Percentiles rank a stretch among this genome's conserved stretches.
These are phyloP conservation scores for Aspergillus pseudoglaucus DNA, from an alignment of 2,329 filamentous ascomycete genomes.

Conservation along the genomic window DNA sequence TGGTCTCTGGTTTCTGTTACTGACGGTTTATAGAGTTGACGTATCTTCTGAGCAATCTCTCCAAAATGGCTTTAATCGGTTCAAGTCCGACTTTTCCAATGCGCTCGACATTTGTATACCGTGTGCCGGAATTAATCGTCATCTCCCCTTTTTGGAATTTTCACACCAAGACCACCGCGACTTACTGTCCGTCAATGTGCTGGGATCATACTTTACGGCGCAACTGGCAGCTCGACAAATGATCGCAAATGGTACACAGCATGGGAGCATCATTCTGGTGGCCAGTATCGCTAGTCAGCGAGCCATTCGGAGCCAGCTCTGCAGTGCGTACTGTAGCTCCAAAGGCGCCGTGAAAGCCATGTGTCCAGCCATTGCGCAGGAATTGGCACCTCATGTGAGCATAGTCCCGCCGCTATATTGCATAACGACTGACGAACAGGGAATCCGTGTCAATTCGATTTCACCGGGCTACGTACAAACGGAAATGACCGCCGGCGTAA, in stretches of 20 bases:
- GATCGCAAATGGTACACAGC: slow-evolving; percentile 45
- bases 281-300: slow-evolving; percentile 50
- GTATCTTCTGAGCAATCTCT: slow-evolving; percentile 31
- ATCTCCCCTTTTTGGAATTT: slow-evolving; percentile 41
- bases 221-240: slow-evolving; percentile 47
- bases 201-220: slow-evolving; percentile 42
- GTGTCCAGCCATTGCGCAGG: slow-evolving; percentile 43
- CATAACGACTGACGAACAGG: slow-evolving; percentile 14
- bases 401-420: neutral
- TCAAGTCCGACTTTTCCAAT: slow-evolving; percentile 30
- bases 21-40: slow-evolving; percentile 27
- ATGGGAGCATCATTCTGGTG: slow-evolving; percentile 49
- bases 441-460: slow-evolving; percentile 39
- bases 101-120: slow-evolving; percentile 41
- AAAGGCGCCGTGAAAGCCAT: slow-evolving; percentile 45
- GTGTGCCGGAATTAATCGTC: slow-evolving; percentile 42
- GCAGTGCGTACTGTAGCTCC: slow-evolving; percentile 43
- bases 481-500: slow-evolving; percentile 28
- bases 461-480: slow-evolving; percentile 36
- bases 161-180: slow-evolving; percentile 37
- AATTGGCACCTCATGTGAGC: slow-evolving; percentile 33
- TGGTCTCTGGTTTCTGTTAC: neutral
- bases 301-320: slow-evolving; percentile 45
- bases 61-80: slow-evolving; percentile 23
- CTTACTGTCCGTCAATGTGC: slow-evolving; percentile 39